A percentile compares a stretch with the other conserved stretches of the same genome.
These are phyloP conservation scores for Micromonas pusilla DNA, from an alignment of 139 green algal genomes.

Conservation along the genomic window DNA sequence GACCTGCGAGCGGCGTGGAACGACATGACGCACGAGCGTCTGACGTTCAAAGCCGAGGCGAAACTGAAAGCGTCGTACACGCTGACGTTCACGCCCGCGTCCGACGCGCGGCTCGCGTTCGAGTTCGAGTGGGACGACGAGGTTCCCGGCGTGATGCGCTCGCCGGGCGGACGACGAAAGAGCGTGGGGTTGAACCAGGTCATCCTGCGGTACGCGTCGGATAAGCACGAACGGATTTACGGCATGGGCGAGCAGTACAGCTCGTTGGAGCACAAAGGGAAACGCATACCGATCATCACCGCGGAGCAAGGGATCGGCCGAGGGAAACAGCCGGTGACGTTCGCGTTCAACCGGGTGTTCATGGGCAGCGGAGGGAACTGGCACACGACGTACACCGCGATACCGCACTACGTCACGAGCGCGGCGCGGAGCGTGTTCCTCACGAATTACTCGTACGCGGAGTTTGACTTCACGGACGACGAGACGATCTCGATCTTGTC, in stretches of 20 bases:
- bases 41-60: not conserved
- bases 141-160: conserved; percentile 1
- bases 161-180: not conserved
- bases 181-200: conserved; percentile 11
- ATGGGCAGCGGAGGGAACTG: conserved; percentile 25
- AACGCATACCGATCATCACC: conserved; percentile 34
- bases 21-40: not conserved
- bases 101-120: conserved; percentile 9
- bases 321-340: conserved; percentile 36
- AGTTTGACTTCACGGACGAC: conserved; percentile 37
- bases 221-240: conserved; percentile 3
- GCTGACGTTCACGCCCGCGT: not conserved
- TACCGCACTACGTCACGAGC: conserved; percentile 43
- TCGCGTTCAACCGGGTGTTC: conserved; percentile 16
- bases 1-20: not conserved
- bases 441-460: conserved; percentile 30
- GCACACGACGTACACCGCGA: conserved; percentile 39
- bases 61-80: conserved; percentile 1
- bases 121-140: conserved; percentile 13
- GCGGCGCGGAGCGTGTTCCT: conserved; percentile 35
- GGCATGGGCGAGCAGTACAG: conserved; percentile 38
- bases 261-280: conserved; percentile 35
- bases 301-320: conserved; percentile 42
- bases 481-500: conserved; percentile 25
- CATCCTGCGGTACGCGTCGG: conserved; percentile 1